Base-by-base conservation (phyloP, 176 grass and related monocot species). In the Aegilops bicornis region DNA sequence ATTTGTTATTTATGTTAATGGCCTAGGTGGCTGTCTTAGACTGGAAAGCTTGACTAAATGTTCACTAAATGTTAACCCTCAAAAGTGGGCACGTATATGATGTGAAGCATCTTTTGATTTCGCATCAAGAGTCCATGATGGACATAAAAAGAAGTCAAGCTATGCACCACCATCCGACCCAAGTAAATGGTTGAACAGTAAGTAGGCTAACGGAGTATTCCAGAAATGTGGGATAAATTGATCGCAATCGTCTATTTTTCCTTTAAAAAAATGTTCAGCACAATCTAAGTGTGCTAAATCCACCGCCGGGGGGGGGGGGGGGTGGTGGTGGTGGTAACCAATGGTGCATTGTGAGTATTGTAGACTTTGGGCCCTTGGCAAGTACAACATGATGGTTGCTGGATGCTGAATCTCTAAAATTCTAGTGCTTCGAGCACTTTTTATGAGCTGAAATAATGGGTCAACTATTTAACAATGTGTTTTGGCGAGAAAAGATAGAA, bases 61-160 rank as follows among this genome's bases (percentile, higher is more conserved):
- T 22, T 40, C 10, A 40, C 20, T 71, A 72, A 5, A 72, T 72
- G n/a, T 72, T 40, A 42, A 72, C 69, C 10, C n/a, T 23, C 37
- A 42, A 37, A 72, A 23, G 69, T 42, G 6, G 22, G 22, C 35
- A 6, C 5, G 2, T 0, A 32, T 54, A 76, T 31, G 9, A 52
- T 52, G 50, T 54, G 30, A 32, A 77, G 50, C 56, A 78, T 78
- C 48, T 33, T 33, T 78, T 78, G 29, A 35, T 78, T 78, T 78
- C 30, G 12, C 29, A 77, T 32, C 29, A 76, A 56, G 27, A 77
- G 17, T 77, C 29, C 48, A 56, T 20, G 64, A 31, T 32, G 10
- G 15, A 76, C 8, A 30, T 76, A 30, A 50, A 75, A 50, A 67
- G 15, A 32, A 29, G 47, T 23, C 10, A 72, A 72, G 47, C 24